Evolutionary conservation across 2,329 filamentous ascomycete genomes (phyloP), one percentile per base, ranked within the genome.

Genomic region (Intubia oerlemansii): DNA sequence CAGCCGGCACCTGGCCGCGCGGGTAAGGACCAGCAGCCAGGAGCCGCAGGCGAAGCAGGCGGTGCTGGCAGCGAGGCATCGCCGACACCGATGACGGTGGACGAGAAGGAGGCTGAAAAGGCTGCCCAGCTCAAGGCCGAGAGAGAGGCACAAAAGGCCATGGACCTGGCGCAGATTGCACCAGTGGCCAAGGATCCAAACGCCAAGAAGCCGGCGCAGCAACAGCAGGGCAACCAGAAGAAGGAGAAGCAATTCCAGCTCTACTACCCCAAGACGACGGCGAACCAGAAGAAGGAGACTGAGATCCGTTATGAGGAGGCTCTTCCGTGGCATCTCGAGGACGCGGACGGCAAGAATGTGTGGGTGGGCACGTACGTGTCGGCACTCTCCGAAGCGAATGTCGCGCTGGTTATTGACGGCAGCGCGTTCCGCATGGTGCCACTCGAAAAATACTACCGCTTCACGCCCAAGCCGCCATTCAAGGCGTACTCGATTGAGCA

Each of bases 391-490:
- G 74, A 85, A 41, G 72, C 79, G 29, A 79, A 82, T 28, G 74
- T 90, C 38, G 74, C 90, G 30, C 64, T 85, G 22, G 62, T 80
- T 24, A 74, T 81, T 19, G 64, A 70, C 21, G 62, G 68, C 8
- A 59, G 60, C 2, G 68, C 62, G 27, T 88, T 91, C 45, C 71
- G 73, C 33, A 78, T 95, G 69, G 62, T 92, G 3, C 90, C 90
- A 0, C 53, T 95, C 12, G 85, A 98, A 50, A 92, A 93, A 44
- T 93, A 79, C 73, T 98, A 98, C 53, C 77, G 70, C 32, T 90
- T 92, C 45, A 72, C 66, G 4, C 62, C 73, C 24, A 85, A 85
- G 46, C 77, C 80, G 31, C 66, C 74, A 9, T 85, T 88, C 44
- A 72, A 75, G 44, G 63, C 70, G 0, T 66, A 84, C 47, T 74